A percentile compares a stretch with the other conserved stretches of the same genome.
These are phyloP conservation scores for Ganoderma sinense DNA, from an alignment of 1,284 basidiomycete species.

Conservation along the genomic window DNA sequence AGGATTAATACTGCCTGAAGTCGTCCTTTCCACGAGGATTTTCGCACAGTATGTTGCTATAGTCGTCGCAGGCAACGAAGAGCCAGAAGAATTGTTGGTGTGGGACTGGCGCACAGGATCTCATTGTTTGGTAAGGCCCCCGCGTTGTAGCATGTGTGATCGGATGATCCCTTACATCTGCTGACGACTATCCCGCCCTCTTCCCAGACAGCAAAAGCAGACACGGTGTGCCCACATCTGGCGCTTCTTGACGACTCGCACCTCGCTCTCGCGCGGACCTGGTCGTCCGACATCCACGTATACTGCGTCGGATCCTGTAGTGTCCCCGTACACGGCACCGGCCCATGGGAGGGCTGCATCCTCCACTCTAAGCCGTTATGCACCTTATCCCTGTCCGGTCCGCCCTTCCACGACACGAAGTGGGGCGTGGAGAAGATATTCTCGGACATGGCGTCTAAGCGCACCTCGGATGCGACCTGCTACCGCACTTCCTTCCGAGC, in stretches of 20 bases:
- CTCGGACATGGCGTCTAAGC: not conserved
- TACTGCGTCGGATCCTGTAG: not conserved
- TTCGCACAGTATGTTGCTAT: not conserved
- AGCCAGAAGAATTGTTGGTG: not conserved
- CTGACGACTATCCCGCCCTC: not conserved
- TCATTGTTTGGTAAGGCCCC: not conserved
- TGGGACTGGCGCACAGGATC: not conserved
- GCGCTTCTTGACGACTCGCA: not conserved
- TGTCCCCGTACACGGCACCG: not conserved
- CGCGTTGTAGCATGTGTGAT: not conserved
- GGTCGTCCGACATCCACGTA: not conserved
- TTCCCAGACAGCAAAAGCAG: not conserved
- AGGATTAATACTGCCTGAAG: not conserved
- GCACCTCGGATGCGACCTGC: not conserved
- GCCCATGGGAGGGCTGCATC: not conserved
- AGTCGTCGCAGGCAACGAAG: not conserved
- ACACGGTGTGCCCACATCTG: not conserved
- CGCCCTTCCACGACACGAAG: not conserved
- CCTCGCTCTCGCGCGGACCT: not conserved
- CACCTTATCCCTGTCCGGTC: not conserved
- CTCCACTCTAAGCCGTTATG: not conserved
- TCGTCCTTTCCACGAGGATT: not conserved
- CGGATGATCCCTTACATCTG: not conserved
- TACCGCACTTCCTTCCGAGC: not conserved
- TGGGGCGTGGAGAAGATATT: not conserved